phyloP scores from a whole-genome alignment of 495 filamentous ascomycete species.

The Durotheca rogersii region DNA sequence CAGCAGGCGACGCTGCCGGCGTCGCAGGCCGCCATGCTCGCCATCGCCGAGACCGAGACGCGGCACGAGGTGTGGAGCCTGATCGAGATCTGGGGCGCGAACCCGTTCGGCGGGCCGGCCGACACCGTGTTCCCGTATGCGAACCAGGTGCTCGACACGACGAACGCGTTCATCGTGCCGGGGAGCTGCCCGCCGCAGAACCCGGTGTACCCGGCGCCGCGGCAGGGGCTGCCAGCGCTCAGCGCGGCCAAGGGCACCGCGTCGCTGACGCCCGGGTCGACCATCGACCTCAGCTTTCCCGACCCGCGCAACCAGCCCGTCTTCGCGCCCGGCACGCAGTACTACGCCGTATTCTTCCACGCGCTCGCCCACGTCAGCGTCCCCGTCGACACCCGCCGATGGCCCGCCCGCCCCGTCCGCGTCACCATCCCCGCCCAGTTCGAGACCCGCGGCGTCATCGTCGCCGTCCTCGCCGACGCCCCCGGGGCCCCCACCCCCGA shows the following conservation, averaged over 20 bases:
- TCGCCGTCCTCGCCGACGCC: slow-evolving; percentile 47
- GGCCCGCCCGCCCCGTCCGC: slow-evolving; percentile 43
- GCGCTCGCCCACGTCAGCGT: slow-evolving; percentile 47
- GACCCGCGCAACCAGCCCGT: slow-evolving; percentile 41
- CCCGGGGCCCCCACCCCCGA: slow-evolving; percentile 50
- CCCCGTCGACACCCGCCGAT: slow-evolving; percentile 42
- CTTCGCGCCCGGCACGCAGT: slow-evolving; percentile 41
- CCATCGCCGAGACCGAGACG: slow-evolving; percentile 51
- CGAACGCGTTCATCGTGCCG: slow-evolving; percentile 49
- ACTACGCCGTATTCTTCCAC: slow-evolving; percentile 57
- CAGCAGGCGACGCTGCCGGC: slow-evolving; percentile 42
- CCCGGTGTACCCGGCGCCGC: slow-evolving; percentile 50
- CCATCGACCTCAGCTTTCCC: slow-evolving; percentile 44
- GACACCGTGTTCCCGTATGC: slow-evolving; percentile 57
- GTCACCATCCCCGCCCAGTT: slow-evolving; percentile 44
- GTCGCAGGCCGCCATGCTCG: slow-evolving; percentile 47
- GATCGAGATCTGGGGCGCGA: slow-evolving; percentile 51
- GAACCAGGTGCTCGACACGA: slow-evolving; percentile 54
- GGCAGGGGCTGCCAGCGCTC: slow-evolving; percentile 45
- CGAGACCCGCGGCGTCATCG: slow-evolving; percentile 44
- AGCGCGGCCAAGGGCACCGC: slow-evolving; percentile 39
- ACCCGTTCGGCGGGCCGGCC: slow-evolving; percentile 51
- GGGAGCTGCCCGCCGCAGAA: slow-evolving; percentile 52
- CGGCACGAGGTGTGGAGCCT: slow-evolving; percentile 54
- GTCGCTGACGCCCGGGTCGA: slow-evolving; percentile 46